Evolutionary conservation across 2,329 filamentous ascomycete genomes (phyloP).

Genomic region (Bipolaris zeicola): DNA sequence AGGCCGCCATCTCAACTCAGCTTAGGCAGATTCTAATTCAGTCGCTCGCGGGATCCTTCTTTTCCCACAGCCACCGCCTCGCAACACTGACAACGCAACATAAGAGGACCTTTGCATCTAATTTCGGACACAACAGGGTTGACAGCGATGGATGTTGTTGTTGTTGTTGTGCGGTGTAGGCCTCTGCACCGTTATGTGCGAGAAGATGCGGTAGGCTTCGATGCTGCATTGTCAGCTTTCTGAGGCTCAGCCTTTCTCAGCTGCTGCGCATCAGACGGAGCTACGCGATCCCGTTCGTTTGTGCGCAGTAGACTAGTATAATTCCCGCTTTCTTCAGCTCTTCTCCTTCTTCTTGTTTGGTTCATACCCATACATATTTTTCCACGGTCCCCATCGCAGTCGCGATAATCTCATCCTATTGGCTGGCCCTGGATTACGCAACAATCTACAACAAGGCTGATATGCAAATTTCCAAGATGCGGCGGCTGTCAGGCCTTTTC

Average conservation of each 20-base stretch:
- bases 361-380: neutral
- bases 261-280: slow-evolving; percentile 6
- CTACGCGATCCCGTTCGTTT: neutral
- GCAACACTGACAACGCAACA: slow-evolving; percentile 1
- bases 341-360: neutral
- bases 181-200: neutral
- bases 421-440: neutral
- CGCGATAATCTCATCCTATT: neutral
- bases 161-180: neutral
- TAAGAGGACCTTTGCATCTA: neutral
- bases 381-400: neutral
- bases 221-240: slow-evolving; percentile 9
- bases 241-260: slow-evolving; percentile 11
- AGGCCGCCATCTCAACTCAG: slow-evolving; percentile 8
- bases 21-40: slow-evolving; percentile 18
- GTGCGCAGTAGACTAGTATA: neutral
- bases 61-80: slow-evolving; percentile 18
- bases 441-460: neutral
- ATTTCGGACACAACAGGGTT: neutral
- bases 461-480: slow-evolving; percentile 21
- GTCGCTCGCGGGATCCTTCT: slow-evolving; percentile 7
- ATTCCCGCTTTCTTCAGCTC: neutral
- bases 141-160: neutral
- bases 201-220: slow-evolving; percentile 14
- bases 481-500: slow-evolving; percentile 34